Base-by-base conservation (phyloP, 225 moss, liverwort and hornwort genomes). In the Marchantia polymorpha region DNA sequence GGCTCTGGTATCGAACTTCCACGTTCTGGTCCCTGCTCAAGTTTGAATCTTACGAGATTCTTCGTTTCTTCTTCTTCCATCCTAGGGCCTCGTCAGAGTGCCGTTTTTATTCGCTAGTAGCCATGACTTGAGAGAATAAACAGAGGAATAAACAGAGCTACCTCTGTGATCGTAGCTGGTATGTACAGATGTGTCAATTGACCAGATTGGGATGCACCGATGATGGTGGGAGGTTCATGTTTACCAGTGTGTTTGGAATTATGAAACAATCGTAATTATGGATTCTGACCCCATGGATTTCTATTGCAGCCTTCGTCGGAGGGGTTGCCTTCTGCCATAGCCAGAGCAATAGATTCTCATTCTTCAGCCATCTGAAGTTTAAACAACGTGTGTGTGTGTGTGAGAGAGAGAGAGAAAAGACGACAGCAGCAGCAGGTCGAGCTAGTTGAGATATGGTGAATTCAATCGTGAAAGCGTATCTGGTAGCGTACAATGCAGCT, bases 401-500 rank as follows among this genome's bases (percentile, higher is more conserved):
- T 0, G 17, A 63, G n/a, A 0, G 20, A 2, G 23, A 23, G 61
- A 4, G 61, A n/a, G 12, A 61, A 61, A 13, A 20, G 6, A 31
- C 31, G 67, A n/a, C 29, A 39, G 67, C 67, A 30, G 11, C 6
- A 39, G 67, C 30, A 67, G 30, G 7, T 6, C 12, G 69, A 48
- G 69, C 7, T 69, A 11, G 27, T 23, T 39, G 39, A 30, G 76
- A 50, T 59, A 78, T 79, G 73, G 83, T 71, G 78, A 75, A 55
- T 73, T 60, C 27, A 14, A 17, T 84, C 7, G 60, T 69, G 7
- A 86, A 74, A 19, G 77, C 76, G 0, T 95, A 95, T 51, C 87
- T 95, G 29, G 86, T 89, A 50, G 87, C 85, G 55, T 95, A 95
- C 85, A 95, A 95, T 83, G 74, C 78, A 25, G 85, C 87, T 2